These are phyloP conservation scores for Termitomyces heimii DNA, from an alignment of 768 basidiomycete species.

Conservation along the genomic window DNA sequence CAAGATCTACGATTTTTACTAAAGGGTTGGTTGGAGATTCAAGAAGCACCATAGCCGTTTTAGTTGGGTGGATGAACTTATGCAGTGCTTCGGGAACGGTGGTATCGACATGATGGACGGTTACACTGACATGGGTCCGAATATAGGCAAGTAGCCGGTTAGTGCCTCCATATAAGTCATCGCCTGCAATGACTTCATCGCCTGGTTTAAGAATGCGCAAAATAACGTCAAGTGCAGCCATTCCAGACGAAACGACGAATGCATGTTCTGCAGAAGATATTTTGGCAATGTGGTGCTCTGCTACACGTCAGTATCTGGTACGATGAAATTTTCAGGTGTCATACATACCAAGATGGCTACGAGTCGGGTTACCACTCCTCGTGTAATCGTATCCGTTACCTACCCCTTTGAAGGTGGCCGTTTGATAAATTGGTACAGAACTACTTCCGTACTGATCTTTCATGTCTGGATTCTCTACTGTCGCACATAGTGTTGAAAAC, in stretches of 20 bases:
- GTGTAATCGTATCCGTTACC: slow-evolving; percentile 89
- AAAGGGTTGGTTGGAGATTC: slow-evolving; percentile 98
- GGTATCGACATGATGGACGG: slow-evolving; percentile 91
- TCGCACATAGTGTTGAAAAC: slow-evolving; percentile 89
- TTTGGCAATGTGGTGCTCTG: slow-evolving; percentile 96
- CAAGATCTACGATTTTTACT: slow-evolving; percentile 90
- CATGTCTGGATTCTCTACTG: slow-evolving; percentile 84
- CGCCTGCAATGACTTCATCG: slow-evolving; percentile 93
- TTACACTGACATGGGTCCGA: slow-evolving; percentile 79
- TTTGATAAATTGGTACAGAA: slow-evolving; percentile 96
- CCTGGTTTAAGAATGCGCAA: slow-evolving; percentile 91
- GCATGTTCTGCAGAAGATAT: slow-evolving; percentile 91
- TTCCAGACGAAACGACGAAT: slow-evolving; percentile 91
- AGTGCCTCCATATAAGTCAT: slow-evolving; percentile 97
- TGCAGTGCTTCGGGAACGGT: slow-evolving; percentile 63
- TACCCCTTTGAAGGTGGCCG: slow-evolving; percentile 95
- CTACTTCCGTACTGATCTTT: slow-evolving; percentile 96
- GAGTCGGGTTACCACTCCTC: slow-evolving; percentile 93
- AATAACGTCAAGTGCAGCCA: slow-evolving; percentile 97
- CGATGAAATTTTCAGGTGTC: slow-evolving; percentile 1
- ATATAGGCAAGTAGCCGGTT: slow-evolving; percentile 92
- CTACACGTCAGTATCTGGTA: slow-evolving; percentile 4
- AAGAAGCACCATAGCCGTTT: slow-evolving; percentile 91
- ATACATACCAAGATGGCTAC: slow-evolving; percentile 81
- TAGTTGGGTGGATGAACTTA: slow-evolving; percentile 59